A percentile compares a stretch with the other conserved stretches of the same genome.
Evolutionary conservation across 2,329 filamentous ascomycete species (phyloP).

Genomic region (Trichoderma gracile): DNA sequence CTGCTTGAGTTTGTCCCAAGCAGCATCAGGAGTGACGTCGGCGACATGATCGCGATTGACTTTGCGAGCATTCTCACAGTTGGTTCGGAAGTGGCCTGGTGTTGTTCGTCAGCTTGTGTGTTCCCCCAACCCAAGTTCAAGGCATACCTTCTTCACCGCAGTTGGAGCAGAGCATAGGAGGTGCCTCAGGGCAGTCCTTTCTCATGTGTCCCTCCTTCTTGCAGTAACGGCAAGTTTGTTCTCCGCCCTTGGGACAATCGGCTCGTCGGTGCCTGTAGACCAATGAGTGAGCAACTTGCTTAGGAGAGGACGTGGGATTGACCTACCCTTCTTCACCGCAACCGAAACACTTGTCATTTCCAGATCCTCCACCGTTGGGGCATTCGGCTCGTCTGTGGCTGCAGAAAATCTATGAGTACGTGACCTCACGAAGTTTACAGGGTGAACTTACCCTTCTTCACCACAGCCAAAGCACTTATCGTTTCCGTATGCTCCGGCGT

Average conservation of each 20-base stretch:
- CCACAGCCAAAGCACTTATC: constrained; percentile 43
- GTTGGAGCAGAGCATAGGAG: constrained; percentile 58
- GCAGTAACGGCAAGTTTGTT: constrained; percentile 48
- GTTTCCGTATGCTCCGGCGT: constrained; percentile 26
- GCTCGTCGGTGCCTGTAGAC: constrained; percentile 36
- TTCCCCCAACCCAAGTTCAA: neutral
- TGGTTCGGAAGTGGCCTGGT: constrained; percentile 55
- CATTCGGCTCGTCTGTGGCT: constrained; percentile 42
- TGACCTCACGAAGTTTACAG: neutral
- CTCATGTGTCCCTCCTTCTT: constrained; percentile 55
- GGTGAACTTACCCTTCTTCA: constrained; percentile 38
- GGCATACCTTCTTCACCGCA: constrained; percentile 60
- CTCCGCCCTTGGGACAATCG: constrained; percentile 40
- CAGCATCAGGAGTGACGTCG: constrained; percentile 53
- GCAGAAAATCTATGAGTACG: constrained; percentile 19
- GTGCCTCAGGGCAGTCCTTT: constrained; percentile 63
- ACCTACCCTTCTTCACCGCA: constrained; percentile 1
- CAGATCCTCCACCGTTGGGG: constrained; percentile 35
- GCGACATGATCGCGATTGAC: constrained; percentile 55
- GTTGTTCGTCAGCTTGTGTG: constrained; percentile 15
- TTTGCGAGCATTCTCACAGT: constrained; percentile 62
- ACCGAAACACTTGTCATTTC: constrained; percentile 28
- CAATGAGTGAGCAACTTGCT: neutral
- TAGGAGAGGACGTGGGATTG: neutral
- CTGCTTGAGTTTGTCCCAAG: constrained; percentile 57